These are phyloP conservation scores for Rhodomyrtus psidioides DNA, from an alignment of 441 rosid species.

Conservation along the genomic window DNA sequence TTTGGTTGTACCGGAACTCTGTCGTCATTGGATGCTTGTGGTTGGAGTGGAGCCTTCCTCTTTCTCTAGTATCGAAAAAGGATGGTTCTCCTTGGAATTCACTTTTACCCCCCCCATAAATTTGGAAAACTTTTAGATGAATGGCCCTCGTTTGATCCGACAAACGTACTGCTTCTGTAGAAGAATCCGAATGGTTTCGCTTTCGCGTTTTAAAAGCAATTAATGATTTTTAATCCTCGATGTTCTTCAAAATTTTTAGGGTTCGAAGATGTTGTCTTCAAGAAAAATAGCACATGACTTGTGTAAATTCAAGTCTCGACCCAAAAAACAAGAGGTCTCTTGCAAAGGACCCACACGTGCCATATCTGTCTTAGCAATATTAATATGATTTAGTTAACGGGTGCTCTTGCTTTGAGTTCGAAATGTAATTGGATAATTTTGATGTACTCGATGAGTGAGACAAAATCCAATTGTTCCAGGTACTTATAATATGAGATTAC, in stretches of 20 bases:
- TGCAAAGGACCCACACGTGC: not conserved
- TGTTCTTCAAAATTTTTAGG: not conserved
- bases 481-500: not conserved
- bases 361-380: not conserved
- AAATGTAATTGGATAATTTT: not conserved
- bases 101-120: not conserved
- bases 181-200: not conserved
- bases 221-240: not conserved
- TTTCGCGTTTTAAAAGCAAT: not conserved
- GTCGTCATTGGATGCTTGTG: not conserved
- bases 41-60: not conserved
- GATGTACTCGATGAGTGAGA: not conserved
- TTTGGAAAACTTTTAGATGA: not conserved
- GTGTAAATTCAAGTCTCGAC: not conserved
- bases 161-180: not conserved
- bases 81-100: not conserved
- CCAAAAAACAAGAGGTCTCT: not conserved
- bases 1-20: not conserved
- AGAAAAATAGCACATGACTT: not conserved
- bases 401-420: not conserved
- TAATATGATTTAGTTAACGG: not conserved
- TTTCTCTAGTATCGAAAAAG: not conserved
- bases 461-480: not conserved
- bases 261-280: not conserved
- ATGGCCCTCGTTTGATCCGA: not conserved